Evolutionary conservation across 495 filamentous ascomycete species (phyloP).

Genomic region (Penicillium herquei): DNA sequence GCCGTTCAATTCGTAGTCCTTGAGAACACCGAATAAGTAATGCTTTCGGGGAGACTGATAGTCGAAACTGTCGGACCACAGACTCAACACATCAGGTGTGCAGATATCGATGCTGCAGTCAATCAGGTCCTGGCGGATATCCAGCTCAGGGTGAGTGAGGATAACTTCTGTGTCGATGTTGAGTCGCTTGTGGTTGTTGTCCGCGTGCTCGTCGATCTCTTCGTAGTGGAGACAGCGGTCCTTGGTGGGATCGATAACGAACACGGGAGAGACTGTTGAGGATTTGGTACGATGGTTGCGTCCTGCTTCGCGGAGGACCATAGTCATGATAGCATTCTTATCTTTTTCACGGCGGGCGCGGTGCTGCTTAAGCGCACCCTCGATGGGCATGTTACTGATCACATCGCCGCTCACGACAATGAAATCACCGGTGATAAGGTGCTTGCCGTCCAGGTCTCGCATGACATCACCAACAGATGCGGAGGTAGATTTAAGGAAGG

Average conservation of each 20-base stretch:
- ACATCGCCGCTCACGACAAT: constrained; percentile 90
- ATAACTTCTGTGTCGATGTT: constrained; percentile 74
- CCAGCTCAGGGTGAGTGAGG: constrained; percentile 61
- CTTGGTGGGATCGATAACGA: constrained; percentile 77
- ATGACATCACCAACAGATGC: constrained; percentile 93
- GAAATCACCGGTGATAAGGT: constrained; percentile 87
- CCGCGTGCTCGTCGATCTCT: constrained; percentile 53
- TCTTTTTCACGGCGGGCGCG: constrained; percentile 76
- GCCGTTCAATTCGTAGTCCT: constrained; percentile 94
- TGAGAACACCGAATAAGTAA: constrained; percentile 87
- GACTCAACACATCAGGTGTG: constrained; percentile 86
- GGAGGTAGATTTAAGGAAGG: constrained; percentile 82
- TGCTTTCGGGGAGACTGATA: constrained; percentile 85
- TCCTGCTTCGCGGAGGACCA: constrained; percentile 82
- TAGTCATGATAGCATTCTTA: constrained; percentile 98
- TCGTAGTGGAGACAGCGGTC: constrained; percentile 92
- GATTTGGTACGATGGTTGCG: constrained; percentile 70
- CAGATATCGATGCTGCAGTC: constrained; percentile 98
- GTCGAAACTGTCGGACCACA: constrained; percentile 98
- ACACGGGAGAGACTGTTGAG: constrained; percentile 72
- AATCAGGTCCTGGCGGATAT: constrained; percentile 82
- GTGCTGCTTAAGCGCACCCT: constrained; percentile 73
- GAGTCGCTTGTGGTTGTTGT: constrained; percentile 52
- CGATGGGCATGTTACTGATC: constrained; percentile 86
- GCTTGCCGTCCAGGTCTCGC: constrained; percentile 85